These are phyloP conservation scores for Nothopassalora personata DNA, from an alignment of 2,329 filamentous ascomycete genomes.

Conservation along the genomic window DNA sequence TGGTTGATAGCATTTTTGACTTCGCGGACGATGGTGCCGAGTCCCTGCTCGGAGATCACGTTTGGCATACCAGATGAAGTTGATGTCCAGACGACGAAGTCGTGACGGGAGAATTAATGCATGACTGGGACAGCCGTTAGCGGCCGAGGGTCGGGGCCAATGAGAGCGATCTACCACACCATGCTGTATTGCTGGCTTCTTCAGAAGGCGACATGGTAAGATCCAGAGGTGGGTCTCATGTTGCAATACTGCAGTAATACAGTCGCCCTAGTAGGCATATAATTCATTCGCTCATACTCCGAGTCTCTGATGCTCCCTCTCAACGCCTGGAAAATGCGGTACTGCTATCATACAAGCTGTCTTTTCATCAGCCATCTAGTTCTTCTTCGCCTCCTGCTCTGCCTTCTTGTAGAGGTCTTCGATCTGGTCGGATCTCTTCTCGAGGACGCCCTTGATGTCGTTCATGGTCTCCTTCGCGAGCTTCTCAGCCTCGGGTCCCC, in stretches of 20 bases:
- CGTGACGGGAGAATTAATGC: not conserved
- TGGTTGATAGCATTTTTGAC: not conserved
- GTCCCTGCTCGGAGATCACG: not conserved
- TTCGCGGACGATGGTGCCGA: not conserved
- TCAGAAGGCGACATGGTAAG: too few relatives aligned
- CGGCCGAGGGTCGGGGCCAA: not conserved
- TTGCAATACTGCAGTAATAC: not conserved
- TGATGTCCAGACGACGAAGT: not conserved
- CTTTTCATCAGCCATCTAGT: not conserved
- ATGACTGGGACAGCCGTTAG: not conserved
- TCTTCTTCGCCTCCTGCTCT: constrained; percentile 4
- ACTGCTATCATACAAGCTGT: not conserved
- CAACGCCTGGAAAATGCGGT: not conserved
- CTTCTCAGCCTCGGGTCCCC: constrained; percentile 64
- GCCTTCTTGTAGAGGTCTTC: constrained; percentile 51
- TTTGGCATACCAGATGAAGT: not conserved
- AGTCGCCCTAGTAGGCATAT: not conserved
- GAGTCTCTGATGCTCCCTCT: not conserved
- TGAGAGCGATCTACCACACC: not conserved
- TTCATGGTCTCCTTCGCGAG: constrained; percentile 63
- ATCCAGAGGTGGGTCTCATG: not conserved
- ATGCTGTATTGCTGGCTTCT: too few relatives aligned
- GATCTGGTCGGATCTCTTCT: constrained; percentile 53
- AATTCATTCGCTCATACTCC: not conserved
- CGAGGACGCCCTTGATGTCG: constrained; percentile 60